Evolutionary conservation across 1,139 yeast genomes (phyloP).

Genomic region (Nakaseomyces kungkrabaensis): DNA sequence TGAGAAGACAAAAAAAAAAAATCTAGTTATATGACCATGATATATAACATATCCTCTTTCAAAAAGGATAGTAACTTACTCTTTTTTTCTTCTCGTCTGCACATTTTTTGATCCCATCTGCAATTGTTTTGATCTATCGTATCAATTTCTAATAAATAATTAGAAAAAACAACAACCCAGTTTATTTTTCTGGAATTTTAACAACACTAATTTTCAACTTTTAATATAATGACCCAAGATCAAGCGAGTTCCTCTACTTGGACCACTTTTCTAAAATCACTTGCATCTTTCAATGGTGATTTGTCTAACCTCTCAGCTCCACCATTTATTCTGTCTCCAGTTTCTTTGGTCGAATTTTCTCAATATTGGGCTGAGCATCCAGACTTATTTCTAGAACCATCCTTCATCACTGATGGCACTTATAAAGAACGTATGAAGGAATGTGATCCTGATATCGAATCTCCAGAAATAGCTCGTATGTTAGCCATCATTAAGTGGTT

Average conservation of each 20-base stretch:
- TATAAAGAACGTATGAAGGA: conserved; percentile 11
- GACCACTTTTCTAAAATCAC: conserved; percentile 81
- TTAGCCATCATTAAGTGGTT: conserved; percentile 84
- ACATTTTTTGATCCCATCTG: no score
- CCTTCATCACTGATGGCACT: conserved; percentile 34
- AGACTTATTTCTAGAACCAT: conserved; percentile 66
- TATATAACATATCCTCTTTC: not conserved
- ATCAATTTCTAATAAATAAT: no score
- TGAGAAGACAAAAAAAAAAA: not conserved
- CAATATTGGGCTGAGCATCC: conserved; percentile 91
- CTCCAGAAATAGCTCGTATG: conserved; percentile 37
- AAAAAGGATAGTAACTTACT: not conserved
- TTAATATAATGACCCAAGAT: conserved; percentile 15
- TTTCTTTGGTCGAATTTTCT: conserved; percentile 79
- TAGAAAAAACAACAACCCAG: no score
- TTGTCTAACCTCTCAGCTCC: conserved; percentile 92
- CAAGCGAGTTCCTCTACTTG: conserved; percentile 35
- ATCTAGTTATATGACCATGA: not conserved
- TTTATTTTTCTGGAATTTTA: no score
- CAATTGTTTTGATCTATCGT: no score
- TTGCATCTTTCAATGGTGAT: conserved; percentile 94
- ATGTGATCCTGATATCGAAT: conserved; percentile 31
- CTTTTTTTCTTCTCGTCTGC: not conserved
- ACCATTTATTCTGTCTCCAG: conserved; percentile 87
- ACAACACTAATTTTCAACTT: not conserved